These are phyloP conservation scores for Fusarium phyllophilum DNA, from an alignment of 2,329 filamentous ascomycete genomes.

Conservation along the genomic window DNA sequence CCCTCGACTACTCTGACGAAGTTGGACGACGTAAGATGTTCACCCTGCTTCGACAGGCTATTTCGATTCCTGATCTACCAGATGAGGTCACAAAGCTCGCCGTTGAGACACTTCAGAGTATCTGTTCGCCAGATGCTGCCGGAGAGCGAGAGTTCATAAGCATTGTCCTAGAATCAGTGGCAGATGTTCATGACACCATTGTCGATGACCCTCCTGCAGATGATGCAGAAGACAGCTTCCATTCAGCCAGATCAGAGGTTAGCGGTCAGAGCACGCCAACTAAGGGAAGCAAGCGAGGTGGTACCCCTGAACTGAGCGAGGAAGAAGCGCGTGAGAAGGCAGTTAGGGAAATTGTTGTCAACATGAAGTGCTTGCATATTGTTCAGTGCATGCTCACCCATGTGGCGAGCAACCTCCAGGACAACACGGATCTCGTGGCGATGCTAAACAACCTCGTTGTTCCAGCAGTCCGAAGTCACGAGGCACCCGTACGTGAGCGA, in stretches of 20 bases:
- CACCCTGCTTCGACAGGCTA: slow-evolving; percentile 82
- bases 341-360: slow-evolving; percentile 91
- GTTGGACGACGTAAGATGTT: slow-evolving; percentile 97
- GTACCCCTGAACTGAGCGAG: slow-evolving; percentile 61
- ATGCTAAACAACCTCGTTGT: slow-evolving; percentile 98
- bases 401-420: slow-evolving; percentile 85
- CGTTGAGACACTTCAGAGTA: slow-evolving; percentile 81
- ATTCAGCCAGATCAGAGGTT: slow-evolving; percentile 89
- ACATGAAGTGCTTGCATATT: slow-evolving; percentile 98
- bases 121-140: slow-evolving; percentile 78
- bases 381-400: slow-evolving; percentile 98
- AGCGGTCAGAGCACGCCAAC: slow-evolving; percentile 71
- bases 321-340: slow-evolving; percentile 79
- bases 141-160: slow-evolving; percentile 87
- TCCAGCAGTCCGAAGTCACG: slow-evolving; percentile 91
- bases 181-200: slow-evolving; percentile 96
- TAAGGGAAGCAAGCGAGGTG: slow-evolving; percentile 55
- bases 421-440: slow-evolving; percentile 91
- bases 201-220: slow-evolving; percentile 72
- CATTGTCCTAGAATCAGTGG: slow-evolving; percentile 90
- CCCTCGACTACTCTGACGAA: slow-evolving; percentile 97
- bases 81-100: slow-evolving; percentile 92
- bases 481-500: slow-evolving; percentile 90
- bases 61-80: slow-evolving; percentile 87
- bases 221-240: slow-evolving; percentile 79